Base-by-base conservation (phyloP, 352 stramenopile genomes). In the Phytophthora aleatoria region DNA sequence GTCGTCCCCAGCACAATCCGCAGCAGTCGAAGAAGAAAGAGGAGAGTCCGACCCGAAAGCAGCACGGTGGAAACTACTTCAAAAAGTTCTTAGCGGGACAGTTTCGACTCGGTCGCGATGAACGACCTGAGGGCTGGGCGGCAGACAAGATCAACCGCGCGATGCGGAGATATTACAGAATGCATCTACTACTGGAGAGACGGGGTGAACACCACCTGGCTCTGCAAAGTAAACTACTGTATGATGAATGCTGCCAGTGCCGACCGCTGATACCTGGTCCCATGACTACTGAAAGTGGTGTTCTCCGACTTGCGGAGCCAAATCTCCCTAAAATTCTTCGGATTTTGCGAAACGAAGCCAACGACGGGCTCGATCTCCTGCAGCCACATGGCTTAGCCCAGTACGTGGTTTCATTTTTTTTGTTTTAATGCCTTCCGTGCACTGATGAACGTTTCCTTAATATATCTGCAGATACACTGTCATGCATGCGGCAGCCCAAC, bases 231-330 rank as follows among this genome's bases (percentile, higher is more conserved):
- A 92, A 90, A 52, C 77, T 77, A 24, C 69, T 94, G 3, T 94
- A 89, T 51, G 80, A 91, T 7, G 83, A 94, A 57, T 94, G 85
- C 57, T 87, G 83, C 56, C 81, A 84, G 60, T 91, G 83, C 35
- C 74, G 62, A 1, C 81, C 79, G 10, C 67, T 92, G 4, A 67
- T 79, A 3, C 73, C 81, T 38, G 83, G 85, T 0, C 80, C 82
- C 0, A 74, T 61, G 4, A 72, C 73, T 28, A 90, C 75, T 1
- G 72, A 85, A n/a, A 83, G 81, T 26, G 81, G 85, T 0, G 71
- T 91, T 3, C 73, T 88, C 6, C 74, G 81, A n/a, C 67, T 94
- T 38, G 83, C 78, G 2, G 83, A 76, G 4, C 85, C 85, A 0
- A 87, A 94, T 60, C 43, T 92, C 0, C 81, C 83, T 0, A 82